Base-by-base conservation (phyloP, 1,284 basidiomycete genomes). In the Irpex sp. region DNA sequence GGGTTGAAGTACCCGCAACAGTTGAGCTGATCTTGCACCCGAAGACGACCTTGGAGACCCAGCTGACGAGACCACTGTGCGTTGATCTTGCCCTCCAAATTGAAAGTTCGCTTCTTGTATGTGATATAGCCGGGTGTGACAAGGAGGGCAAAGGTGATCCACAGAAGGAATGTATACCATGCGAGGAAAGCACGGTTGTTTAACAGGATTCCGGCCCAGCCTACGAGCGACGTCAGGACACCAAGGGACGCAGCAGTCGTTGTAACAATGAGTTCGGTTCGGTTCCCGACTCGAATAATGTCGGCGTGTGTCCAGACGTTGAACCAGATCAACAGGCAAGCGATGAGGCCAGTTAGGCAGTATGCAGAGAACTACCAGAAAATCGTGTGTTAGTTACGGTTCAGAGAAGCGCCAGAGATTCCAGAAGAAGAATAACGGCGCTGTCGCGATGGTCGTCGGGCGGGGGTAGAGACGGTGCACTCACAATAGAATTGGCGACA, bases 111-210 rank as follows among this genome's bases (percentile, higher is more conserved):
- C 59, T 78, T 79, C 75, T 85, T 86, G 79, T 85, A 88, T 37
- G 85, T 81, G 66, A 86, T 77, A 75, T 88, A 87, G 3, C 85
- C 85, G 0, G 85, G 85, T 0, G 82, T 79, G 65, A 85, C 80
- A 70, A 87, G 81, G 58, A 86, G 73, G n/a, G 78, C 83, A 67
- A 88, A 82, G 67, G 79, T 81, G 69, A 82, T 71, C 86, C 86
- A 88, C 62, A 86, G 81, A 47, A 86, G 71, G 66, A 86, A 73
- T 26, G 79, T 81, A 74, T 86, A 88, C 51, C 83, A 73, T 58
- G 85, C 83, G 63, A 87, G 78, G 81, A 88, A 88, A 13, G 83
- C 75, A 58, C 86, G 84, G 73, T 85, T 86, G 79, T 88, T 88
- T 70, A 88, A 81, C 19, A 88, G 75, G 69, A 87, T 82, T 62